Evolutionary conservation across 192 early-diverging fungal genomes (phyloP).

Genomic region (Pilobolus umbonatus): DNA sequence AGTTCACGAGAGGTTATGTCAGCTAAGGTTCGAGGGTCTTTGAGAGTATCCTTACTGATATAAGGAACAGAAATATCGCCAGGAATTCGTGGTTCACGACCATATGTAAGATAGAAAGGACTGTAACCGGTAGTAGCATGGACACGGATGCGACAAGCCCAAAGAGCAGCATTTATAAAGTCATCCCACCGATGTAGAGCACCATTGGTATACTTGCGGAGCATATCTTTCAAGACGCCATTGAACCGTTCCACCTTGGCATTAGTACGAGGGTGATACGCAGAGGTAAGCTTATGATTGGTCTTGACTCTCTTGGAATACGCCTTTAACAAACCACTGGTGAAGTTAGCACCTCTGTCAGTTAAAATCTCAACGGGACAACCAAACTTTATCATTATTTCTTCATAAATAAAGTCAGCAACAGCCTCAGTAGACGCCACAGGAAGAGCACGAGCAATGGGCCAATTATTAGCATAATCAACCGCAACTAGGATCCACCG

Average conservation of each 20-base stretch:
- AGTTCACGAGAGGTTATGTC: neutral
- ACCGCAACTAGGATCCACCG: slow-evolving; percentile 23
- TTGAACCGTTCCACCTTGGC: slow-evolving; percentile 18
- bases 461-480: slow-evolving; percentile 34
- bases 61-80: slow-evolving; percentile 13
- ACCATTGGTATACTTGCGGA: slow-evolving; percentile 12
- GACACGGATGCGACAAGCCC: slow-evolving; percentile 4
- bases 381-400: slow-evolving; percentile 25
- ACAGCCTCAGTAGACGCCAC: slow-evolving; percentile 10
- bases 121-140: slow-evolving; percentile 3
- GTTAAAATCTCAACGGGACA: slow-evolving; percentile 14
- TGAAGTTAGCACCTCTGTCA: slow-evolving; percentile 21
- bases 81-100: slow-evolving; percentile 17
- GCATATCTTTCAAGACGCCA: slow-evolving; percentile 10
- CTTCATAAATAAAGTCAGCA: slow-evolving; percentile 23
- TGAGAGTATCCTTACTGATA: slow-evolving; percentile 4
- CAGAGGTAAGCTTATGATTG: slow-evolving; percentile 13
- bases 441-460: slow-evolving; percentile 17
- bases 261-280: slow-evolving; percentile 25
- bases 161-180: slow-evolving; percentile 12
- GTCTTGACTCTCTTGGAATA: neutral
- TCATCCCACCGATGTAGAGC: slow-evolving; percentile 16
- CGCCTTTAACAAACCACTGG: neutral
- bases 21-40: neutral
- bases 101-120: slow-evolving; percentile 23